A percentile compares a stretch with the other conserved stretches of the same genome.
phyloP scores from a whole-genome alignment of 306 rosid genomes.

The Castanospermum australe region DNA sequence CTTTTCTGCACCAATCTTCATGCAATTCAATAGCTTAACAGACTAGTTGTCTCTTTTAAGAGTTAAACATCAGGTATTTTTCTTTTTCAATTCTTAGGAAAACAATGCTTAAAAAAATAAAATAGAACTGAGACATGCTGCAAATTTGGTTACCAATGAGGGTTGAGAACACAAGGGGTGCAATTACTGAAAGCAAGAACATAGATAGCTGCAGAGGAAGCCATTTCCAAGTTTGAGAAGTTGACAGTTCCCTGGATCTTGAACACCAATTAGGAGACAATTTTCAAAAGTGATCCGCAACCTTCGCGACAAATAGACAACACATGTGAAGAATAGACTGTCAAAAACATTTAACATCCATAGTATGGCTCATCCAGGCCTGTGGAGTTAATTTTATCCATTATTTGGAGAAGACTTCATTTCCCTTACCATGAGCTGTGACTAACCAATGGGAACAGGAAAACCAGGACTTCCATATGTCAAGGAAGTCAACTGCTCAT shows the following conservation, averaged over 20 bases:
- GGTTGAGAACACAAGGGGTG: neutral
- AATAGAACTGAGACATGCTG: neutral
- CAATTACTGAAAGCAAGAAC: neutral
- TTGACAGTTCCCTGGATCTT: neutral
- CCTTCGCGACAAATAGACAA: neutral
- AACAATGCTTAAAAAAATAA: neutral
- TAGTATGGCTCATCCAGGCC: neutral
- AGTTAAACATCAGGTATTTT: too few species aligned
- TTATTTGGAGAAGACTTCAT: constrained; percentile 1
- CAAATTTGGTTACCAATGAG: neutral
- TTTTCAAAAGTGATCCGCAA: neutral
- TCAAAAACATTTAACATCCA: neutral
- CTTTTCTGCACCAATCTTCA: neutral
- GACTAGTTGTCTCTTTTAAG: neutral
- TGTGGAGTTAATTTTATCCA: constrained; percentile 8
- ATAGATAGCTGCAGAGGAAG: neutral
- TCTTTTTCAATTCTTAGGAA: neutral
- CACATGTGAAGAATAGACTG: neutral
- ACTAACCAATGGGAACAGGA: neutral
- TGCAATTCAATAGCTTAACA: neutral
- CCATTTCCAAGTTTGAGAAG: neutral
- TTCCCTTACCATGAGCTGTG: constrained; percentile 10
- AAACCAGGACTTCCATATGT: constrained; percentile 9
- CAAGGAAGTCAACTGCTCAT: constrained; percentile 2
- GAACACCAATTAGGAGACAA: neutral